Evolutionary conservation across 2,329 filamentous ascomycete genomes (phyloP), one percentile per base, ranked within the genome.

Genomic region (Hansfordia pulvinata): DNA sequence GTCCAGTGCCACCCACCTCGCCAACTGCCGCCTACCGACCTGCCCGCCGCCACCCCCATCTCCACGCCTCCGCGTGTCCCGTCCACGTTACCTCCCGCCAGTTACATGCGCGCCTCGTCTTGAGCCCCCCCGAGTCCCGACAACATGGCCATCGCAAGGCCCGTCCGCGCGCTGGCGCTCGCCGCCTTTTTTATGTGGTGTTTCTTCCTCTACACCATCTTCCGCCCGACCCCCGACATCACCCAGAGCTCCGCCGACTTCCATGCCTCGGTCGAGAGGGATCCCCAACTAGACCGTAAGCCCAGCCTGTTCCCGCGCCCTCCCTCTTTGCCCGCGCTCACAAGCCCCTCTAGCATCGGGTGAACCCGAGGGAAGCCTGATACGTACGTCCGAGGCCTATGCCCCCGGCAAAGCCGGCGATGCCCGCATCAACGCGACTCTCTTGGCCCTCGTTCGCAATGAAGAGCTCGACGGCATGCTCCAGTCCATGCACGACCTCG

Each of bases 361-460:
- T 36, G 88, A 96, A 52, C 88, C 88, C 13, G 69, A 77, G 35
- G 86, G 83, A 27, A 60, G 69, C 10, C 60, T 96, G 38, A 73
- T 69, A 44, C 73, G 83, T 51, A 72, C 77, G 18, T 76, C 75
- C 29, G 63, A 81, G 39, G 77, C 78, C 44, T 96, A 96, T 53
- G 71, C 72, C 27, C 73, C 81, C 27, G 70, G 84, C 44, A 76
- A 78, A 44, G 60, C 69, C 27, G 70, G 84, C 35, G 81, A 78
- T 27, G 75, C 78, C 38, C 82, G 90, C 46, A 90, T 93, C 52
- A 90, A 93, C 52, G 90, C 90, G 32, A 96, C 90, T 4, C 65
- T 98, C 30, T 67, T 98, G 38, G 80, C 85, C 13, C 69, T 98
- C 19, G 90, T 98, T 30, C 77, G 90, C 34, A 98, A 98, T 46